phyloP scores from a whole-genome alignment of 2,329 filamentous ascomycete genomes.

The Claviceps purpurea region DNA sequence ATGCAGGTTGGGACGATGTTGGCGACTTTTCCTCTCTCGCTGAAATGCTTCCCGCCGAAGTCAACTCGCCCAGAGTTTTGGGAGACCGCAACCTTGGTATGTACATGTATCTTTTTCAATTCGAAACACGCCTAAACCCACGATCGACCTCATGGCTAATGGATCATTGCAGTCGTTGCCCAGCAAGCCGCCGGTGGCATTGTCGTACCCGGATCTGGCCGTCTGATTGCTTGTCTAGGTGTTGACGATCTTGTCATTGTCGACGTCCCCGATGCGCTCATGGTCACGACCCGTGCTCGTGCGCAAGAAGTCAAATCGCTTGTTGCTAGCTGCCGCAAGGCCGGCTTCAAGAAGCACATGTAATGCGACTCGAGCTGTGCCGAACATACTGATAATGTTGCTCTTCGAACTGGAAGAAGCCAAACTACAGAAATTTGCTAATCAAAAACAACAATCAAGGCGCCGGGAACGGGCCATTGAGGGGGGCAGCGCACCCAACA shows the following conservation, averaged over 20 bases:
- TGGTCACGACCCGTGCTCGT: conserved; percentile 15
- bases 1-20: conserved; percentile 14
- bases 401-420: too few species aligned
- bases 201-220: conserved; percentile 13
- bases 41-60: conserved; percentile 15
- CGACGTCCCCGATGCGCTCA: conserved; percentile 14
- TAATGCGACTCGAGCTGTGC: conserved; percentile 3
- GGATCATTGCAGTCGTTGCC: conserved; percentile 9
- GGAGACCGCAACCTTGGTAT: conserved; percentile 13
- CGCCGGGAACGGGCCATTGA: background rate
- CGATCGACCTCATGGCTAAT: background rate
- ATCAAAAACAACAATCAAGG: background rate
- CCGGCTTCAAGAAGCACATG: conserved; percentile 12
- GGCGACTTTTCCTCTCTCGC: conserved; percentile 15
- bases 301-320: conserved; percentile 16
- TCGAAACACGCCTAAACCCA: background rate
- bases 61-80: conserved; percentile 12
- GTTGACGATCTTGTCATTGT: conserved; percentile 15
- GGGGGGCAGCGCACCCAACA: background rate
- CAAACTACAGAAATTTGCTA: background rate
- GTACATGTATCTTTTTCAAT: background rate
- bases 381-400: background rate
- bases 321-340: conserved; percentile 14
- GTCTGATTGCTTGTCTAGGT: conserved; percentile 14
- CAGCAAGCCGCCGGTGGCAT: conserved; percentile 15